Evolutionary conservation across 2,329 filamentous ascomycete species (phyloP).

Genomic region (Thelonectria olida): DNA sequence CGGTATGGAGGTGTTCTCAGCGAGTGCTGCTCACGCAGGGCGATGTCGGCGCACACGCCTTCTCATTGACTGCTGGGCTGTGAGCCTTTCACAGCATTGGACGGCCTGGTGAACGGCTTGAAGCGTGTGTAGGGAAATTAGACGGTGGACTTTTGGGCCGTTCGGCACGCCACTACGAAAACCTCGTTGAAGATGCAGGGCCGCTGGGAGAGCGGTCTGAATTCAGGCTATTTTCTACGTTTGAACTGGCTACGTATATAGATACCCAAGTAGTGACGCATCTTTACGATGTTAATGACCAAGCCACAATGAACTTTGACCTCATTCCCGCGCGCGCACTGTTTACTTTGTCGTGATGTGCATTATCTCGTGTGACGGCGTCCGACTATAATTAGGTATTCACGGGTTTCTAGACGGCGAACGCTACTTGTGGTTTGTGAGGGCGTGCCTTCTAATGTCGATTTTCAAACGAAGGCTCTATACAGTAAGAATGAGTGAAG

Average conservation of each 20-base stretch:
- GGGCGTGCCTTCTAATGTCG: not conserved
- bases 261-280: not conserved
- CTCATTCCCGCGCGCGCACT: not conserved
- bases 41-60: not conserved
- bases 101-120: not conserved
- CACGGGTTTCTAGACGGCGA: too few species aligned
- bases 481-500: not conserved
- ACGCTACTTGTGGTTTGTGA: not conserved
- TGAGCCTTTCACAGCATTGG: not conserved
- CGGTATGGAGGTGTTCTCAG: not conserved
- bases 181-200: not conserved
- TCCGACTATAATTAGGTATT: too few species aligned
- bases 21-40: too few species aligned
- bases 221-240: not conserved
- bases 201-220: not conserved
- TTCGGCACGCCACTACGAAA: too few species aligned
- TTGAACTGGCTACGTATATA: not conserved
- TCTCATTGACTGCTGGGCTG: not conserved
- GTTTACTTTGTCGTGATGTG: not conserved
- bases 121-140: too few species aligned
- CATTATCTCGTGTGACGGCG: not conserved
- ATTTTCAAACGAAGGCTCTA: not conserved
- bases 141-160: too few species aligned
- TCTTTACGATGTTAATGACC: not conserved
- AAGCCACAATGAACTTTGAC: not conserved